A percentile compares a stretch with the other conserved stretches of the same genome.
phyloP scores from a whole-genome alignment of 108 stramenopile genomes.

The Chaetoceros muelleri region DNA sequence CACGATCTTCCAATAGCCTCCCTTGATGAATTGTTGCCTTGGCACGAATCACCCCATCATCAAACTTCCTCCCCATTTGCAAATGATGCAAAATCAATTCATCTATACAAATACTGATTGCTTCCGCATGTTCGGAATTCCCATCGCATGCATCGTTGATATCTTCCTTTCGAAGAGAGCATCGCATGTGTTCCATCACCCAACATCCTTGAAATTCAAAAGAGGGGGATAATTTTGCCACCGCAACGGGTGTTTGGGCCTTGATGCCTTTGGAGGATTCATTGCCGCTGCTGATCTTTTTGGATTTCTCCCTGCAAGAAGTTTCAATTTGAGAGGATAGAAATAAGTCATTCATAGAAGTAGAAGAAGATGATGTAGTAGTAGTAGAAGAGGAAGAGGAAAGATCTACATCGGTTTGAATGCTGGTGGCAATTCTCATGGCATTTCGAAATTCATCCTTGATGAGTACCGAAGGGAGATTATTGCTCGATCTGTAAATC shows the following conservation, averaged over 20 bases:
- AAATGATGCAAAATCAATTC: constrained; percentile 46
- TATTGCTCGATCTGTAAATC: constrained; percentile 66
- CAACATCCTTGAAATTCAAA: constrained; percentile 14
- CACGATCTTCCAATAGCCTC: constrained; percentile 51
- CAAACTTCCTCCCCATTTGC: constrained; percentile 22
- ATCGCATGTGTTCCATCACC: constrained; percentile 64
- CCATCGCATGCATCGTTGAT: constrained; percentile 66
- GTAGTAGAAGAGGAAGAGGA: constrained; percentile 12
- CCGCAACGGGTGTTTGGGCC: constrained; percentile 45
- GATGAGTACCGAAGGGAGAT: constrained; percentile 65
- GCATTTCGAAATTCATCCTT: constrained; percentile 69
- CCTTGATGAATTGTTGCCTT: constrained; percentile 61
- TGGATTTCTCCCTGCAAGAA: too few relatives aligned
- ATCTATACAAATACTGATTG: constrained; percentile 63
- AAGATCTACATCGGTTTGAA: constrained; percentile 13
- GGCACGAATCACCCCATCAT: constrained; percentile 64
- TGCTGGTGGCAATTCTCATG: constrained; percentile 50
- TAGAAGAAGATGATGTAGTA: constrained; percentile 1
- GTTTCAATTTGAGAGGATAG: not conserved
- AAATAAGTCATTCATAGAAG: constrained; percentile 4
- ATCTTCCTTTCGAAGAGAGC: constrained; percentile 66
- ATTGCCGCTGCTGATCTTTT: not conserved
- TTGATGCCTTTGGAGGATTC: not conserved
- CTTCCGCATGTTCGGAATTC: constrained; percentile 68
- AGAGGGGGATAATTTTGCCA: constrained; percentile 48